Evolutionary conservation across 1,284 basidiomycete genomes (phyloP).

Genomic region (Uromyces viciae-fabae): DNA sequence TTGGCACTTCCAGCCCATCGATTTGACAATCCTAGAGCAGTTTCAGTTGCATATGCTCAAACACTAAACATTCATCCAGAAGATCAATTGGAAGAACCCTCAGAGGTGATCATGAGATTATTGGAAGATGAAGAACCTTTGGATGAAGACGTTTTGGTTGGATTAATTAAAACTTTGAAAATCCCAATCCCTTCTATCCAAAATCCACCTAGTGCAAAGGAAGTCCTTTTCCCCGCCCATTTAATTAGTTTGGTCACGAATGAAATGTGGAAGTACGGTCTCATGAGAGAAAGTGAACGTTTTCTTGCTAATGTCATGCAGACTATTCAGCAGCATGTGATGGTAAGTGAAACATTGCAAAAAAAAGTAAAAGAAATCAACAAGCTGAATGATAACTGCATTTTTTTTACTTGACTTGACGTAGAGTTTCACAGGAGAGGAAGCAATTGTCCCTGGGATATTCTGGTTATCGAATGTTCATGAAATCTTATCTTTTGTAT

Average conservation of each 20-base stretch:
- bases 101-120: constrained; percentile 89
- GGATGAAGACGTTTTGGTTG: constrained; percentile 90
- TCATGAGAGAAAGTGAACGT: constrained; percentile 92
- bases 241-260: constrained; percentile 95
- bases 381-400: no score
- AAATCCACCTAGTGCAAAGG: constrained; percentile 88
- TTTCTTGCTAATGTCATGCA: constrained; percentile 99
- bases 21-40: constrained; percentile 75
- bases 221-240: constrained; percentile 99
- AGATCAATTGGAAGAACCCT: constrained; percentile 70
- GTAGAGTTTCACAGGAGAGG: constrained; percentile 78
- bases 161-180: constrained; percentile 84
- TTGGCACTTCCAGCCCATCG: constrained; percentile 67
- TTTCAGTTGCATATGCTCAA: constrained; percentile 81
- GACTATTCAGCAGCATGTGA: constrained; percentile 92
- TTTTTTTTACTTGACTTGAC: background rate
- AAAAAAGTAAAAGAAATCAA: background rate
- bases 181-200: constrained; percentile 85
- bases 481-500: constrained; percentile 98
- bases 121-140: constrained; percentile 86
- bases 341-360: constrained; percentile 63
- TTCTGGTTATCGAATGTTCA: constrained; percentile 99
- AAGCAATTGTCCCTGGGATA: constrained; percentile 90
- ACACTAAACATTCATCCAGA: constrained; percentile 66
- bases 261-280: constrained; percentile 99